These are phyloP conservation scores for Exophiala oligosperma DNA, from an alignment of 2,329 filamentous ascomycete genomes.

Conservation along the genomic window DNA sequence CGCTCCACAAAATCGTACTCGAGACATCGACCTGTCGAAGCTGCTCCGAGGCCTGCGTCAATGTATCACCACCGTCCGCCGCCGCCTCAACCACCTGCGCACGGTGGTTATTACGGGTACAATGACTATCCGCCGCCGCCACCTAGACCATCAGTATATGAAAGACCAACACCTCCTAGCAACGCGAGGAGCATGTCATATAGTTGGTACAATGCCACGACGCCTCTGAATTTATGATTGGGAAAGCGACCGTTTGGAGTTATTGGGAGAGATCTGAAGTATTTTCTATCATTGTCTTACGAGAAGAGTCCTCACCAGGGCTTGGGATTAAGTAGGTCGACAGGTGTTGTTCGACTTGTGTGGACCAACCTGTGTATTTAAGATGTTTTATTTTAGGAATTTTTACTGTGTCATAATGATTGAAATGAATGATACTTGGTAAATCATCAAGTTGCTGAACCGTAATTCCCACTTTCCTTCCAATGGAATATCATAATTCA, in stretches of 20 bases:
- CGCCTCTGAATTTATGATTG: conserved; percentile 20
- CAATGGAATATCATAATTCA: too few relatives aligned
- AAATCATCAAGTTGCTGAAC: too few relatives aligned
- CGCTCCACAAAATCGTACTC: background rate
- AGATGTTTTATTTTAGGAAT: too few relatives aligned
- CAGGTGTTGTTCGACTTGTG: too few relatives aligned
- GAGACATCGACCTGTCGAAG: conserved; percentile 6
- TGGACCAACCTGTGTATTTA: too few relatives aligned
- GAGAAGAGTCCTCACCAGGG: too few relatives aligned
- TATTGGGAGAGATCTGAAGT: background rate
- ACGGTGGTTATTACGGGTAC: background rate
- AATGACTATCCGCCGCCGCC: background rate
- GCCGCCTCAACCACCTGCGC: background rate
- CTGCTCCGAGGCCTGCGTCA: conserved; percentile 3
- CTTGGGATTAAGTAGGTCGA: too few relatives aligned
- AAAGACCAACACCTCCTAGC: background rate
- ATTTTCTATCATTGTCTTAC: too few relatives aligned
- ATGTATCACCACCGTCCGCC: background rate
- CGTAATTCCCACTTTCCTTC: too few relatives aligned
- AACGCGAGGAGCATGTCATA: conserved; percentile 21
- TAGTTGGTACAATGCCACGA: conserved; percentile 26
- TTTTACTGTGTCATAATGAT: too few relatives aligned
- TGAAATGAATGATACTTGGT: too few relatives aligned
- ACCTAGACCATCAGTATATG: background rate
- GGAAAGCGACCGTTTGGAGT: too few relatives aligned